These are phyloP conservation scores for Picea mariana DNA, from an alignment of 83 land plant genomes.

Conservation along the genomic window DNA sequence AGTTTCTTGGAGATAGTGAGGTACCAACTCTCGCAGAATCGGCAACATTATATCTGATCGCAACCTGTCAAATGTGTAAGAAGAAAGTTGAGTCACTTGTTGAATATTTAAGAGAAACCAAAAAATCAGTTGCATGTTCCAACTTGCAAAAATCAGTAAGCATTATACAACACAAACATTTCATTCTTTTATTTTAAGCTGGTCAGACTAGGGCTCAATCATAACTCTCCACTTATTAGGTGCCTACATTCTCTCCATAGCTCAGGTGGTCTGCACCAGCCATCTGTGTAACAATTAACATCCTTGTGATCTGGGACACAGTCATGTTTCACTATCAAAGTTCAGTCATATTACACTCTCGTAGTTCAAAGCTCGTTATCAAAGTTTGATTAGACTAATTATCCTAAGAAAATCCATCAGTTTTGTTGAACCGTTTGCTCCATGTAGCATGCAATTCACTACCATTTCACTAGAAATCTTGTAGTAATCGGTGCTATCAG, in stretches of 20 bases:
- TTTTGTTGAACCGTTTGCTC: background rate
- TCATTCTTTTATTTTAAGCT: background rate
- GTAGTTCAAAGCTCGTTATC: background rate
- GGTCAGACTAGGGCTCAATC: too few species aligned
- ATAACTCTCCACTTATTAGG: too few species aligned
- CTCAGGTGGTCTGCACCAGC: too few species aligned
- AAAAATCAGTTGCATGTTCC: background rate
- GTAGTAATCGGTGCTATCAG: too few species aligned
- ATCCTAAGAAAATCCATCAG: background rate
- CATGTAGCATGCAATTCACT: background rate
- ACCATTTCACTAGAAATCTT: too few species aligned
- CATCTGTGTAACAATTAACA: too few species aligned
- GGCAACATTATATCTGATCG: constrained; percentile 88
- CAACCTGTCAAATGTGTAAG: constrained; percentile 46
- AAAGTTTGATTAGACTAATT: background rate
- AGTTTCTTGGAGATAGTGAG: constrained; percentile 90
- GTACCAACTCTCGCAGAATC: constrained; percentile 80
- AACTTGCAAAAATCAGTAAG: background rate
- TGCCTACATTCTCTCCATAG: too few species aligned
- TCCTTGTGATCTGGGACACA: too few species aligned
- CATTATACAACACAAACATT: background rate
- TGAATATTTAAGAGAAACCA: background rate
- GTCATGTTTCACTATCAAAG: background rate
- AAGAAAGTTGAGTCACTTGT: background rate
- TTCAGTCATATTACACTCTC: background rate